A percentile compares a stretch with the other conserved stretches of the same genome.
Conservation (phyloP, 805 yeast species). For the Yarrowia sp. region DNA sequence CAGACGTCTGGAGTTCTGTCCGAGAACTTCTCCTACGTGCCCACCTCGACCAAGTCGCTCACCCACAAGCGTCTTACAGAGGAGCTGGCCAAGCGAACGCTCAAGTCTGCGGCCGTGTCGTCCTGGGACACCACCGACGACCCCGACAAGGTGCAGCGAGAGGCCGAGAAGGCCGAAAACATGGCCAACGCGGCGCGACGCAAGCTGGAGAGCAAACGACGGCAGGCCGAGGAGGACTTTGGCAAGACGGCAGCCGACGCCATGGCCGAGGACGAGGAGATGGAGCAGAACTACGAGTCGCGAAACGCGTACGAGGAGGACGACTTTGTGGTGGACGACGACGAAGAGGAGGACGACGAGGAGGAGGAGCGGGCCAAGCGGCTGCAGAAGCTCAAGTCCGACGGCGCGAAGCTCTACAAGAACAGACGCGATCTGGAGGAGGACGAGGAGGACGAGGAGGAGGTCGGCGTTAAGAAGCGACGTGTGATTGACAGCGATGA, state of each 20-base stretch:
- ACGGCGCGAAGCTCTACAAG: constrained; percentile 34
- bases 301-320: constrained; percentile 41
- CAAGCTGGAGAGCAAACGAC: constrained; percentile 43
- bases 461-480: constrained; percentile 33
- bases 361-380: constrained; percentile 37
- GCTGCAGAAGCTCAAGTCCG: constrained; percentile 35
- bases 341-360: constrained; percentile 36
- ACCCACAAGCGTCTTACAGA: constrained; percentile 75
- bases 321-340: constrained; percentile 41
- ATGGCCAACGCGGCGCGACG: constrained; percentile 42
- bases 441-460: constrained; percentile 29
- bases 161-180: constrained; percentile 44
- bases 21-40: constrained; percentile 71
- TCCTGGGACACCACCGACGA: constrained; percentile 44
- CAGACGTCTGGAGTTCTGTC: constrained; percentile 64
- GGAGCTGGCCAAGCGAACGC: constrained; percentile 39
- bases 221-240: constrained; percentile 34
- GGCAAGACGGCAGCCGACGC: constrained; percentile 15
- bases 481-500: constrained; percentile 36
- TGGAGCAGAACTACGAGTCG: constrained; percentile 32
- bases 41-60: constrained; percentile 83
- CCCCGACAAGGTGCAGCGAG: constrained; percentile 47
- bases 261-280: constrained; percentile 18
- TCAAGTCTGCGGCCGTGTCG: constrained; percentile 38
- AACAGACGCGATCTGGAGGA: constrained; percentile 28